Conservation (phyloP, 768 basidiomycete genomes). For the Russula lepida region DNA sequence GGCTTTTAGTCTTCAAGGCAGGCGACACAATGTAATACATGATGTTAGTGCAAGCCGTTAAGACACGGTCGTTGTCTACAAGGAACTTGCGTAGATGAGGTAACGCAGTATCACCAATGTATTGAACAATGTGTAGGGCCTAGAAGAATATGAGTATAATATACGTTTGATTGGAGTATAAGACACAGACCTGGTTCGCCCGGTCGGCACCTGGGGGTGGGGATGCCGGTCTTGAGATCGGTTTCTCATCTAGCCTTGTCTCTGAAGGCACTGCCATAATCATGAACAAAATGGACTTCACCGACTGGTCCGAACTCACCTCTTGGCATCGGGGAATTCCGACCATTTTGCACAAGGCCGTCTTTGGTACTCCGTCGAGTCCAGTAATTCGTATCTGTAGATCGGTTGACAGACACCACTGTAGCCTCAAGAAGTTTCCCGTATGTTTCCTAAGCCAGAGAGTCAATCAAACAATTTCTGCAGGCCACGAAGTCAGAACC, state of each 20-base stretch:
- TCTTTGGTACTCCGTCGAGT: slow-evolving; percentile 64
- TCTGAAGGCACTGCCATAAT: slow-evolving; percentile 27
- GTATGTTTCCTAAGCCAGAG: slow-evolving; percentile 57
- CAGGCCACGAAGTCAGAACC: not conserved
- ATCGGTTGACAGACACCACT: slow-evolving; percentile 62
- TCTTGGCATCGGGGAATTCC: slow-evolving; percentile 60
- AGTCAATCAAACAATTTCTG: not conserved
- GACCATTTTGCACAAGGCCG: slow-evolving; percentile 48
- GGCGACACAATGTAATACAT: slow-evolving; percentile 79
- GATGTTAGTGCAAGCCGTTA: slow-evolving; percentile 72
- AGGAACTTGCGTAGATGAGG: slow-evolving; percentile 74
- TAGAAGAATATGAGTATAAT: not conserved
- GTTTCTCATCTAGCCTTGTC: slow-evolving; percentile 53
- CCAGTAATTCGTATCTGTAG: slow-evolving; percentile 72
- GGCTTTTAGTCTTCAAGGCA: slow-evolving; percentile 66
- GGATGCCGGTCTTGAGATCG: slow-evolving; percentile 37
- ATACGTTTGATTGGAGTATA: not conserved
- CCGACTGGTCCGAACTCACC: slow-evolving; percentile 30
- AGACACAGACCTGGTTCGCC: slow-evolving; percentile 37
- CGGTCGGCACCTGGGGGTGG: slow-evolving; percentile 34
- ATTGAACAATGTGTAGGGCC: slow-evolving; percentile 51
- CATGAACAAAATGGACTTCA: not conserved
- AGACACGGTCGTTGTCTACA: slow-evolving; percentile 75
- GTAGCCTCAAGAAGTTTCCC: slow-evolving; percentile 78
- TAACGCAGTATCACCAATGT: slow-evolving; percentile 58